Evolutionary conservation across 164 flowering plant genomes (phyloP).

Genomic region (Kingdonia uniflora): DNA sequence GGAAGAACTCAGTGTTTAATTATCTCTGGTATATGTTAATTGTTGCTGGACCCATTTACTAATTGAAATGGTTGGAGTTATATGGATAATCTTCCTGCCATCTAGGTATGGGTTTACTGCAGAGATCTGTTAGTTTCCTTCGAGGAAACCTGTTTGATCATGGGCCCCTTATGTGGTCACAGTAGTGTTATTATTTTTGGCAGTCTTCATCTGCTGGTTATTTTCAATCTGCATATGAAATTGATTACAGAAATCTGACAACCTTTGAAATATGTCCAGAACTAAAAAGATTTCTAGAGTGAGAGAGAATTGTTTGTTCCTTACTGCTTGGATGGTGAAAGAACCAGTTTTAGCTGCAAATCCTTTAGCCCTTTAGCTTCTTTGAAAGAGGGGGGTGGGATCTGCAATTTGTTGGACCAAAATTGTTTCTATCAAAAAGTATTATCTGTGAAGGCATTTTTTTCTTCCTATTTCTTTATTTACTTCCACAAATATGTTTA

Average conservation of each 20-base stretch:
- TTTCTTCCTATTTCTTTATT: too few species aligned
- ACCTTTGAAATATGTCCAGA: slow-evolving; percentile 4
- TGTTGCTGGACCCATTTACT: neutral
- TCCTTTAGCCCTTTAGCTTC: slow-evolving; percentile 2
- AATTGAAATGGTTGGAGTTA: neutral
- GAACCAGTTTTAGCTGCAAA: slow-evolving; percentile 12
- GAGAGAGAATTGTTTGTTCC: slow-evolving; percentile 6
- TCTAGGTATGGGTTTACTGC: slow-evolving; percentile 8
- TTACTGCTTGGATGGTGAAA: slow-evolving; percentile 40
- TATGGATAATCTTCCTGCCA: neutral
- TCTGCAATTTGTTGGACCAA: too few species aligned
- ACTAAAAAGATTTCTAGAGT: neutral
- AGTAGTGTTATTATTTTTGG: too few species aligned
- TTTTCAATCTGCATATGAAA: slow-evolving; percentile 2
- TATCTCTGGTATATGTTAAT: too few species aligned
- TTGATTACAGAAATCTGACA: slow-evolving; percentile 10
- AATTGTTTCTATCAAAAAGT: too few species aligned
- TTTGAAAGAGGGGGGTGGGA: slow-evolving; percentile 5
- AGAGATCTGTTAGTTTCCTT: slow-evolving; percentile 9
- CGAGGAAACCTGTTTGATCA: neutral
- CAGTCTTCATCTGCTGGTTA: neutral
- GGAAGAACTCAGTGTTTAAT: too few species aligned
- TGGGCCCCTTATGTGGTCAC: slow-evolving; percentile 7
- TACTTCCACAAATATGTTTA: too few species aligned
- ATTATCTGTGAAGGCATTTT: too few species aligned